These are phyloP conservation scores for Agaricales sp. DNA, from an alignment of 1,284 basidiomycete species.

Conservation along the genomic window DNA sequence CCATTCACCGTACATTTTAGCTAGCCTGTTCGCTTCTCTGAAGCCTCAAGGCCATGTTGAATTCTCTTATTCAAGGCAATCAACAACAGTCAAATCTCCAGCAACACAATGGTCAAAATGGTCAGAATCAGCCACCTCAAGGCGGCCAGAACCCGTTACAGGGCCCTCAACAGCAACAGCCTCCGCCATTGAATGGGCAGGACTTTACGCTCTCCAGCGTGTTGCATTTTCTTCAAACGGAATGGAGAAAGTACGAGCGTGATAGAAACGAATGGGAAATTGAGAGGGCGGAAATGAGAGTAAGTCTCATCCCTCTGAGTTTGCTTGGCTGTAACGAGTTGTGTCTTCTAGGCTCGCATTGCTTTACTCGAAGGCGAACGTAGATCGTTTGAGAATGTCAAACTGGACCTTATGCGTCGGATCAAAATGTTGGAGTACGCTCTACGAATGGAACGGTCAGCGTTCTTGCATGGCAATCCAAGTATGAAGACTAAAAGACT, in stretches of 20 bases:
- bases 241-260: constrained; percentile 94
- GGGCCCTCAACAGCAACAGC: constrained; percentile 49
- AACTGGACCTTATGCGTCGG: constrained; percentile 89
- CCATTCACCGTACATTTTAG: too few species aligned
- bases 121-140: constrained; percentile 38
- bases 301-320: constrained; percentile 31
- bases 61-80: neutral
- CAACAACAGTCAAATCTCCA: neutral
- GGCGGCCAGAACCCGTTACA: constrained; percentile 13
- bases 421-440: constrained; percentile 99
- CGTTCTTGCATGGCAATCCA: constrained; percentile 20
- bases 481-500: constrained; percentile 19
- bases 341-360: constrained; percentile 69
- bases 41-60: too few species aligned
- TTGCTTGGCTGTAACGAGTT: constrained; percentile 14
- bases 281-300: constrained; percentile 97
- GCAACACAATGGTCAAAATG: constrained; percentile 34
- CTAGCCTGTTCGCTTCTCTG: too few species aligned
- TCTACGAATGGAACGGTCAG: constrained; percentile 85
- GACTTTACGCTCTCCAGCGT: constrained; percentile 92
- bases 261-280: constrained; percentile 99
- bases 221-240: constrained; percentile 94
- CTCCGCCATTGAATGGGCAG: constrained; percentile 70
- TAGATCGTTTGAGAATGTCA: constrained; percentile 93
- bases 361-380: constrained; percentile 97